These are phyloP conservation scores for Fraxinus quadrangulata DNA, from an alignment of 257 asterid genomes.

Conservation along the genomic window DNA sequence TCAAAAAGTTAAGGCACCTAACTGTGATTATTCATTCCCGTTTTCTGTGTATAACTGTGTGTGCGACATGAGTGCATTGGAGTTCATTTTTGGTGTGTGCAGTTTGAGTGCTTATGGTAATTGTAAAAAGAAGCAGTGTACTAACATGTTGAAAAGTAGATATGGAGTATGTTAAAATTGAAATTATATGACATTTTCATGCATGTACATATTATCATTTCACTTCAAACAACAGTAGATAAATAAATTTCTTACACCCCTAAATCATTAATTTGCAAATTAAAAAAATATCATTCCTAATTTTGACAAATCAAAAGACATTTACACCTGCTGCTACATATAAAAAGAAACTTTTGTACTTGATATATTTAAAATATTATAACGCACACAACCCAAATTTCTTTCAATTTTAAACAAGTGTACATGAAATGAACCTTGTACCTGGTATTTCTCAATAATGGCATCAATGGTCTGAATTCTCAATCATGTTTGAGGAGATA, in stretches of 20 bases:
- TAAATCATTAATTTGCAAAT: constrained; percentile 6
- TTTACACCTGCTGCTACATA: constrained; percentile 12
- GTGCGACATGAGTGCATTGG: too few species aligned
- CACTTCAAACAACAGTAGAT: too few species aligned
- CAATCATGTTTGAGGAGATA: too few species aligned
- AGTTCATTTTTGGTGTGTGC: too few species aligned
- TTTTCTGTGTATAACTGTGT: too few species aligned
- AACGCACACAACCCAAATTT: constrained; percentile 37
- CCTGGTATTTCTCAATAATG: constrained; percentile 42
- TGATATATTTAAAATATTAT: not conserved
- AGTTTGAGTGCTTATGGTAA: too few species aligned
- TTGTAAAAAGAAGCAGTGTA: too few species aligned
- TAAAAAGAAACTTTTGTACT: constrained; percentile 26
- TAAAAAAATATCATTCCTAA: not conserved
- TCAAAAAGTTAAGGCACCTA: too few species aligned
- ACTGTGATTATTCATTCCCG: too few species aligned
- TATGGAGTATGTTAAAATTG: not conserved
- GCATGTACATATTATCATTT: too few species aligned
- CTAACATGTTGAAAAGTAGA: too few species aligned
- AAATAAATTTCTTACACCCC: not conserved
- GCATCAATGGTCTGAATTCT: constrained; percentile 36
- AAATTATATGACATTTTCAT: not conserved
- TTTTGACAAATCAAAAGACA: not conserved
- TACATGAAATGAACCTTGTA: constrained; percentile 35
- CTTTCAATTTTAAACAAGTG: constrained; percentile 30